phyloP scores from a whole-genome alignment of 306 rosid species.

The Canavalia gladiata region DNA sequence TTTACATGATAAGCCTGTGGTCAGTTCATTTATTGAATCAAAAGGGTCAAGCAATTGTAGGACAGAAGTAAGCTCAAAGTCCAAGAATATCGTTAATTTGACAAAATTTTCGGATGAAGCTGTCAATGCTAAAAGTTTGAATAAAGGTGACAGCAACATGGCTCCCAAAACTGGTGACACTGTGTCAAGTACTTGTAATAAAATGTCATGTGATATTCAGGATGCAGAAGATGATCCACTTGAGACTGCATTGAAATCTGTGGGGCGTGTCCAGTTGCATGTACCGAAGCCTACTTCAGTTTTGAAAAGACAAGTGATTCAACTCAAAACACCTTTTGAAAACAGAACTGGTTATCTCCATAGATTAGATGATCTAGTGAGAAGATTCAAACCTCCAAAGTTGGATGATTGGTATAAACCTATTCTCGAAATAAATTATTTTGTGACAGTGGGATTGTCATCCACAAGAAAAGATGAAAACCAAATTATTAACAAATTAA shows the following conservation, averaged over 20 bases:
- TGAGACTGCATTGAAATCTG: slow-evolving; percentile 71
- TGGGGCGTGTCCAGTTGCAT: slow-evolving; percentile 58
- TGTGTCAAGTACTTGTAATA: slow-evolving; percentile 37
- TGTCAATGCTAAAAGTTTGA: slow-evolving; percentile 50
- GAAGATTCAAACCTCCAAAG: slow-evolving; percentile 87
- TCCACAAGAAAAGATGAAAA: slow-evolving; percentile 71
- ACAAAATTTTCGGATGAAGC: slow-evolving; percentile 55
- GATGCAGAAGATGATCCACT: slow-evolving; percentile 63
- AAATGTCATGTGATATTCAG: slow-evolving; percentile 54
- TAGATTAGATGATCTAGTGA: slow-evolving; percentile 66
- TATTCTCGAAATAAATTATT: slow-evolving; percentile 87
- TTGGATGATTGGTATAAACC: slow-evolving; percentile 93
- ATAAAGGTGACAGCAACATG: slow-evolving; percentile 50
- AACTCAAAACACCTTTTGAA: slow-evolving; percentile 72
- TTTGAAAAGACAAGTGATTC: slow-evolving; percentile 86
- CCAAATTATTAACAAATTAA: slow-evolving; percentile 60
- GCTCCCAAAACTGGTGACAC: slow-evolving; percentile 50
- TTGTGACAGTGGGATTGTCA: slow-evolving; percentile 71
- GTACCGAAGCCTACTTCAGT: slow-evolving; percentile 65
- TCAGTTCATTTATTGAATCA: slow-evolving; percentile 52
- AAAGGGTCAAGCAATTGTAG: slow-evolving; percentile 54
- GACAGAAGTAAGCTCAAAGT: slow-evolving; percentile 57
- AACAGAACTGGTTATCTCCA: slow-evolving; percentile 56
- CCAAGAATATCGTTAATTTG: slow-evolving; percentile 53
- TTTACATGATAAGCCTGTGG: slow-evolving; percentile 49